Evolutionary conservation across 2,329 filamentous ascomycete species (phyloP), one percentile per base, ranked within the genome.

Genomic region (Pseudogymnoascus pannorum): DNA sequence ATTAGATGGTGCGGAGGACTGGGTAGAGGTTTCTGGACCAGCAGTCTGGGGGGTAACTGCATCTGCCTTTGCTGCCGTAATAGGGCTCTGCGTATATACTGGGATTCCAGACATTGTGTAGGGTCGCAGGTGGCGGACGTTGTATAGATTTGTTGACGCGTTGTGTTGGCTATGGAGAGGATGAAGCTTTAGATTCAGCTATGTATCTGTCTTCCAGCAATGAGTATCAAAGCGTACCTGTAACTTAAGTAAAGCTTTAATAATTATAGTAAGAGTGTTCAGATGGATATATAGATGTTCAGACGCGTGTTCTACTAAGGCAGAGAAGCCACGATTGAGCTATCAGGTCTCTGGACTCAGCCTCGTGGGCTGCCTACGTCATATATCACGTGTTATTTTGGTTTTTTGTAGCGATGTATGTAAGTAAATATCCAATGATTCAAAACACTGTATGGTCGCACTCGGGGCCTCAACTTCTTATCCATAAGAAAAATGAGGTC

Each of bases 21-120:
- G 62, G 59, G 61, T 63, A 67, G 62, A 60, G 61, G 62, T 62
- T 64, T 63, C 65, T 58, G 72, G 63, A 6, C 66, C 63, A 5
- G 67, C 65, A 14, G 79, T 83, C 65, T 80, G 72, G 26, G 80
- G 77, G 18, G 79, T 81, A 42, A 74, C 69, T 31, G 75, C 80
- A 14, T 76, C 75, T 57, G 82, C 75, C 72, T 84, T 85, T 62
- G 79, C 74, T 36, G 81, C 79, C 67, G 76, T 81, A 71, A 87
- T 84, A 51, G 84, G 84, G 70, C 81, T 84, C 60, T 80, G 72
- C 35, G 78, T 80, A 72, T 85, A 84, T 42, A 86, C 78, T 57
- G 79, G 81, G 64, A 87, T 80, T n/a, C 83, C 79, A 57, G 83
- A 77, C 84, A 87, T 87, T n/a, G 54, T 75, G 68, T 62, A 18